Conservation (phyloP, 129 eudicot genomes). For the Flaveria ramosissima region DNA sequence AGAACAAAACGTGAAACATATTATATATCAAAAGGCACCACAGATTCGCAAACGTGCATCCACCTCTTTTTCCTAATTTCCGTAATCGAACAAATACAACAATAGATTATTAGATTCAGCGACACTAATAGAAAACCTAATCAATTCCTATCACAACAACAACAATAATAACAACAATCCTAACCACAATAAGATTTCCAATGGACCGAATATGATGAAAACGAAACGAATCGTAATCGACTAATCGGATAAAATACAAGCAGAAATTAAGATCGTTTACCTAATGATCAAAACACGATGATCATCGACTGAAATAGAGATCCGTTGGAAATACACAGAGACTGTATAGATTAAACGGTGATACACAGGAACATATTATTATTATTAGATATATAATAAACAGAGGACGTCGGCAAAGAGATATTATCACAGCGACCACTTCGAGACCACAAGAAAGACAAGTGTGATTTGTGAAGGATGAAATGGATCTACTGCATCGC, state of each 20-base stretch:
- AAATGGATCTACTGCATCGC: conserved; percentile 20
- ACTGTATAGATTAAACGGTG: conserved; percentile 13
- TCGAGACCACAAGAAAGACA: conserved; percentile 17
- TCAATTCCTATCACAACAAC: neutral
- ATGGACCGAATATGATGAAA: neutral
- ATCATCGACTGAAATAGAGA: conserved; percentile 5
- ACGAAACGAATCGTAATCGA: neutral
- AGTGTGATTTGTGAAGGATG: neutral
- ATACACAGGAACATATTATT: neutral
- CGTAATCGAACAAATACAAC: neutral
- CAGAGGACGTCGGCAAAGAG: conserved; percentile 40
- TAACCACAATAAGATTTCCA: neutral
- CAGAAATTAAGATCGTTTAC: conserved; percentile 23
- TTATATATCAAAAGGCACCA: neutral
- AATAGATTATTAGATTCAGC: neutral
- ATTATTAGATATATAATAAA: neutral
- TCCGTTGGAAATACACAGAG: conserved; percentile 8
- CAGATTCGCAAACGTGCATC: conserved; percentile 15
- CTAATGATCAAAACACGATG: conserved; percentile 19
- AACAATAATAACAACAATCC: neutral
- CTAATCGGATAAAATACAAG: neutral
- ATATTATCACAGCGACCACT: conserved; percentile 34
- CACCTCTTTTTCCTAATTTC: conserved; percentile 9
- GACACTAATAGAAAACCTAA: conserved; percentile 9
- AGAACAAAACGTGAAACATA: neutral